Evolutionary conservation across 2,329 filamentous ascomycete genomes (phyloP), one percentile per base, ranked within the genome.

Genomic region (Plectosphaerella sp.): DNA sequence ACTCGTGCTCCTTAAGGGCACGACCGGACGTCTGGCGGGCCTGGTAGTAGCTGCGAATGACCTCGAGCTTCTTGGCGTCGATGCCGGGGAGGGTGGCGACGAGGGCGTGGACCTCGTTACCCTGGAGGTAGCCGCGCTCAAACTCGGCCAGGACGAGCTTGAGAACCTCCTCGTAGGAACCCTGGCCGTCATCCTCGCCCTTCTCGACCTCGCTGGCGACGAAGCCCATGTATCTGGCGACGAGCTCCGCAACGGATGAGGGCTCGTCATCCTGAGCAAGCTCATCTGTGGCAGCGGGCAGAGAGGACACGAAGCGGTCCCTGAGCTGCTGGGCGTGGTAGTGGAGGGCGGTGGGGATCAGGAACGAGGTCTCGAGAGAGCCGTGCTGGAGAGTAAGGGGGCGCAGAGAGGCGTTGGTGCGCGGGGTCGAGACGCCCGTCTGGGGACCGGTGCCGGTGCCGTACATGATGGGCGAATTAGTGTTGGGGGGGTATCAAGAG

Each of bases 201-300:
- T 95, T 89, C 51, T 96, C 91, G 39, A 97, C 88, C 75, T 97
- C 89, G 58, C 83, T 77, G 58, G 93, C 91, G 55, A 97, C 82
- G 68, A 91, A 95, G 62, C 91, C 91, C 67, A 99, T 85, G 73
- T 96, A 99, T 68, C 93, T 85, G 56, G 91, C 92, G 33, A 99
- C 91, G 55, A 99, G 80, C 76, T 99, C 94, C 45, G 90, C 77
- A 46, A 92, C 85, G 22, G 95, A 99, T 37, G 94, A 97, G n/a
- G 94, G 94, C 78, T 99, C 95, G 63, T 99, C 94, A 77, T 99
- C 95, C 68, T 93, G 91, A 56, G 94, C 95, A 58, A 97, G 84
- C 78, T 99, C 94, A 69, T 99, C 94, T 68, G 95, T 99, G 53
- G 94, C 89, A 64, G 86, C 80, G 50, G 95, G 95, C 61, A 99